Conservation (phyloP, 345 rosid genomes). For the Gossypium ekmanianum region DNA sequence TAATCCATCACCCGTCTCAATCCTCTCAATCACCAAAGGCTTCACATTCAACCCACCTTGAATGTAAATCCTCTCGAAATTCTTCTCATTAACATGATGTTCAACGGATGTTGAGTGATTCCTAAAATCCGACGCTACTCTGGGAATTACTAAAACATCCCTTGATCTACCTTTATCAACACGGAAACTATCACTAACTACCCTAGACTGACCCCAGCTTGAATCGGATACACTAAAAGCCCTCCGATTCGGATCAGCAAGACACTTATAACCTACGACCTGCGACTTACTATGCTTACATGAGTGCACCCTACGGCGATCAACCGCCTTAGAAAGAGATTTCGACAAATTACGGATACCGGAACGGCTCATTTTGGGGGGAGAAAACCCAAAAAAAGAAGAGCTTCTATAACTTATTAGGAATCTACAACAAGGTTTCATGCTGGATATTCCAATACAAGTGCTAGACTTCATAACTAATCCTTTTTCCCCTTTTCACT, state of each 20-base stretch:
- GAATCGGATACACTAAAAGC: conserved; percentile 59
- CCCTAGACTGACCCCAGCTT: conserved; percentile 40
- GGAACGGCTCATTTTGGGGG: conserved; percentile 26
- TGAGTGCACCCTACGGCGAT: conserved; percentile 31
- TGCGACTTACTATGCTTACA: conserved; percentile 22
- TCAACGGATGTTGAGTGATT: conserved; percentile 58
- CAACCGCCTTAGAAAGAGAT: conserved; percentile 33
- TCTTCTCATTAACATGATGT: conserved; percentile 58
- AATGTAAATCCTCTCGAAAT: conserved; percentile 67
- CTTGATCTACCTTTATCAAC: conserved; percentile 36
- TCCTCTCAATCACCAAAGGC: conserved; percentile 52
- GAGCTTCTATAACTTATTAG: conserved; percentile 49
- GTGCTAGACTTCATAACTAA: conserved; percentile 45
- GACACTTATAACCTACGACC: conserved; percentile 29
- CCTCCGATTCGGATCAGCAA: conserved; percentile 37
- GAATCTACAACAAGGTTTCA: conserved; percentile 82
- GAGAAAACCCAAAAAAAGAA: conserved; percentile 51
- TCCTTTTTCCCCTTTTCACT: not conserved
- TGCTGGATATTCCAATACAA: conserved; percentile 56
- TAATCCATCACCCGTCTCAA: conserved; percentile 28
- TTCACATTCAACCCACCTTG: conserved; percentile 62
- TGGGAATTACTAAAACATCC: conserved; percentile 76
- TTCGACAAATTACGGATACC: conserved; percentile 51
- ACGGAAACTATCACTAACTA: conserved; percentile 19
- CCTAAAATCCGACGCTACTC: conserved; percentile 67